Evolutionary conservation across 2,329 filamentous ascomycete species (phyloP).

Genomic region (Apiospora aurea): DNA sequence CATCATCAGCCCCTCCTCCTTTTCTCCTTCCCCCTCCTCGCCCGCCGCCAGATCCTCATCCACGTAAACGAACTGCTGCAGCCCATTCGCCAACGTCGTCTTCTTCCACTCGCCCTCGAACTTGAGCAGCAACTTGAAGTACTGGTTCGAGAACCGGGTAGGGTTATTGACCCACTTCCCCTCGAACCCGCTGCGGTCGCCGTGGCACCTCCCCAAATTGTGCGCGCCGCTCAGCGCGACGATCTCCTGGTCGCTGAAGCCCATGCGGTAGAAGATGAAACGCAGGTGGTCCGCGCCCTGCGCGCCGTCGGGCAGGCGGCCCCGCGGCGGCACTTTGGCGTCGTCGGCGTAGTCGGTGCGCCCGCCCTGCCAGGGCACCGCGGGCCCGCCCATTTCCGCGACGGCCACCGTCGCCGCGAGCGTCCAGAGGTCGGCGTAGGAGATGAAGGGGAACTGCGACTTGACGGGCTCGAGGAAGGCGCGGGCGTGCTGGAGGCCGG

Average conservation of each 20-base stretch:
- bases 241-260: slow-evolving; percentile 94
- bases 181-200: slow-evolving; percentile 42
- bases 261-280: slow-evolving; percentile 92
- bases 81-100: slow-evolving; percentile 38
- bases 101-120: slow-evolving; percentile 40
- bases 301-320: slow-evolving; percentile 75
- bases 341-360: slow-evolving; percentile 70
- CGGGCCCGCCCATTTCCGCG: slow-evolving; percentile 65
- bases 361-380: slow-evolving; percentile 62
- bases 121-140: slow-evolving; percentile 43
- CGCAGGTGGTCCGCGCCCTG: slow-evolving; percentile 84
- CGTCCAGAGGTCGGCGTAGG: slow-evolving; percentile 71
- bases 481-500: slow-evolving; percentile 68
- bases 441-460: slow-evolving; percentile 65
- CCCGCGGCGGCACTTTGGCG: slow-evolving; percentile 63
- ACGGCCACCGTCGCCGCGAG: slow-evolving; percentile 66
- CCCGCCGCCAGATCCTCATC: slow-evolving; percentile 62
- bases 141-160: slow-evolving; percentile 48
- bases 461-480: slow-evolving; percentile 71
- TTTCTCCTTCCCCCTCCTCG: slow-evolving; percentile 59
- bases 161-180: slow-evolving; percentile 47
- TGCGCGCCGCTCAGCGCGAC: slow-evolving; percentile 87
- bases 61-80: slow-evolving; percentile 62
- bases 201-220: slow-evolving; percentile 77
- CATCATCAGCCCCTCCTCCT: slow-evolving; percentile 69